phyloP scores from a whole-genome alignment of 345 rosid species.

The Euphorbia pulcherrima region DNA sequence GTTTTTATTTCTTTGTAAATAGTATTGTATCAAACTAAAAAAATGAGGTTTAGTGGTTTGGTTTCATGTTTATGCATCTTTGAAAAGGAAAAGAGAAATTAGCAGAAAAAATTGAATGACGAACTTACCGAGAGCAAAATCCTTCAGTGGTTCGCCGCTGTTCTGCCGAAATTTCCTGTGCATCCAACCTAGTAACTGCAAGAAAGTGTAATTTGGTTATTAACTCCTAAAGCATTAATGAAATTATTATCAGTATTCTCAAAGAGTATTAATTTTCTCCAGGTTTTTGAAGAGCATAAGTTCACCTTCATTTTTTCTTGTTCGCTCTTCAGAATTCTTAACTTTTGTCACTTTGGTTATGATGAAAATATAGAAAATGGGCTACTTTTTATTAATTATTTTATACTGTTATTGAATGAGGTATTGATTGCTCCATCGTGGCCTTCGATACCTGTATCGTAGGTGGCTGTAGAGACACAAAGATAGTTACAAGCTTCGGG shows the following conservation, averaged over 20 bases:
- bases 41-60: background rate
- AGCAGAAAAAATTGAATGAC: background rate
- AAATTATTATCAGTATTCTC: background rate
- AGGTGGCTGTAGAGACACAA: constrained; percentile 43
- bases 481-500: constrained; percentile 50
- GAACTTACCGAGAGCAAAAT: constrained; percentile 52
- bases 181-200: constrained; percentile 85
- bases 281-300: background rate
- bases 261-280: background rate
- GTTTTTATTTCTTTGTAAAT: background rate
- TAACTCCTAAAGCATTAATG: constrained; percentile 10
- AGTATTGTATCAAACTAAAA: background rate
- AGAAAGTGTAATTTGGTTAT: constrained; percentile 14
- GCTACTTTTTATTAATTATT: constrained; percentile 25
- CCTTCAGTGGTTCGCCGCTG: constrained; percentile 52
- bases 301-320: constrained; percentile 53
- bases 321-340: constrained; percentile 19
- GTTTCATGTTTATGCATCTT: background rate
- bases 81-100: background rate
- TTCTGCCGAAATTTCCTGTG: constrained; percentile 71
- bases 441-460: constrained; percentile 22
- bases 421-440: constrained; percentile 15
- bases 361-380: constrained; percentile 16
- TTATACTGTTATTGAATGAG: constrained; percentile 22
- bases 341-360: constrained; percentile 19